Evolutionary conservation across 2,329 filamentous ascomycete genomes (phyloP).

Genomic region (Cladosporium austrohemisphaericum): DNA sequence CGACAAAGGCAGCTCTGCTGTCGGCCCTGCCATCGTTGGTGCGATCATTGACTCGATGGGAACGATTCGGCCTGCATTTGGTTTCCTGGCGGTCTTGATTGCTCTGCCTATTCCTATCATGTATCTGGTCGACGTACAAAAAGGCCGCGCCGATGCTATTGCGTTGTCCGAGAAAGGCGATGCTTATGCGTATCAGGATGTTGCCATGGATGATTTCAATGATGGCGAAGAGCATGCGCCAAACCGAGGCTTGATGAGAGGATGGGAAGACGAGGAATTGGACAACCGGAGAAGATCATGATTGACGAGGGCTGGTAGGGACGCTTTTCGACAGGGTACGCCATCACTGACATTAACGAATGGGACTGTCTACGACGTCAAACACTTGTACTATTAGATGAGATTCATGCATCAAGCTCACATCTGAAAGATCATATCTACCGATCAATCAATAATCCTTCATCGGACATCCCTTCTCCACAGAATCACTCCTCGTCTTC

Average conservation of each 20-base stretch:
- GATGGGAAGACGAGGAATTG: conserved; percentile 7
- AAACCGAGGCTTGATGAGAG: conserved; percentile 2
- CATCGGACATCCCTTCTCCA: conserved; percentile 48
- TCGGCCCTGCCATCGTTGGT: conserved; percentile 86
- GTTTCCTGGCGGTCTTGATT: conserved; percentile 76
- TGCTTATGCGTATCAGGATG: conserved; percentile 3
- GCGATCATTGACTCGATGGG: conserved; percentile 69
- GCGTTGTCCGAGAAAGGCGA: conserved; percentile 19
- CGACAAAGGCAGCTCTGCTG: conserved; percentile 87
- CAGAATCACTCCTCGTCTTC: conserved; percentile 46
- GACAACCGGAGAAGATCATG: not conserved
- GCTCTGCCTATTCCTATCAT: conserved; percentile 75
- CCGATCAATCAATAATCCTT: conserved; percentile 37
- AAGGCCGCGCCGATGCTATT: conserved; percentile 35
- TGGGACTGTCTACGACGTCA: too few relatives aligned
- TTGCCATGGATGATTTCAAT: conserved; percentile 8
- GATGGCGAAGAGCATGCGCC: not conserved
- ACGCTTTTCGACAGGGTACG: too few relatives aligned
- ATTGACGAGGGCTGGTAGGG: too few relatives aligned
- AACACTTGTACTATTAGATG: too few relatives aligned
- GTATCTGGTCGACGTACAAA: conserved; percentile 72
- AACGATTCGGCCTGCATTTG: conserved; percentile 61
- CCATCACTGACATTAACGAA: too few relatives aligned
- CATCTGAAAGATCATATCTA: too few relatives aligned
- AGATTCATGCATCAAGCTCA: too few relatives aligned